Evolutionary conservation across 768 basidiomycete species (phyloP), one percentile per base, ranked within the genome.

Genomic region (Termitomyces bulborhizus): DNA sequence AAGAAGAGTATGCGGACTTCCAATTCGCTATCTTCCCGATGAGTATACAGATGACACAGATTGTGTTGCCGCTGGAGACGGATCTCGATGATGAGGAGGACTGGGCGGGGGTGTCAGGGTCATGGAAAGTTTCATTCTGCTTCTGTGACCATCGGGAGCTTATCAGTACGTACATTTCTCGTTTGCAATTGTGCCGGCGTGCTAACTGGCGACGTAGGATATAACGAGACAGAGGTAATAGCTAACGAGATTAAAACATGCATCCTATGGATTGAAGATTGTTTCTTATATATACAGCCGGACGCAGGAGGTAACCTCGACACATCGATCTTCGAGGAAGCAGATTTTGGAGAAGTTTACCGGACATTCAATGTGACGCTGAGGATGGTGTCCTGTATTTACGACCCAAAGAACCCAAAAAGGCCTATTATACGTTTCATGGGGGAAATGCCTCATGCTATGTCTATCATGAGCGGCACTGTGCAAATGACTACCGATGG

Each of bases 71-170:
- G 2, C 61, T 61, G 1, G 73, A 64, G 1, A 39, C 77, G 46
- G 65, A 75, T 53, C 56, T 76, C 48, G 66, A 71, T 41, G 61
- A 66, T 42, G 71, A 68, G 49, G 56, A 61, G 43, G 84, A 85
- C 64, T 84, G 84, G 83, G 82, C 78, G 1, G 81, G 82, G 3
- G 67, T 88, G 0, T 71, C 72, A 32, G 87, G 86, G 0, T 32
- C 66, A 15, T 89, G 87, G 87, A 68, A 71, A 4, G 76, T 82
- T 12, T 76, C 79, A n/a, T 88, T 86, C 62, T 82, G 79, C 51
- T 89, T 85, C 62, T 76, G 79, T 51, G 86, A 89, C 64, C 86
- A 89, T 62, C 69, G 83, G 5, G 83, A 84, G 46, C 73, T 89
- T 37, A 61, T 86, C 41, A 68, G 86, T 88, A 62, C 66, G 85